Evolutionary conservation across 345 rosid species (phyloP).

Genomic region (Eucalyptus guilfoylei): DNA sequence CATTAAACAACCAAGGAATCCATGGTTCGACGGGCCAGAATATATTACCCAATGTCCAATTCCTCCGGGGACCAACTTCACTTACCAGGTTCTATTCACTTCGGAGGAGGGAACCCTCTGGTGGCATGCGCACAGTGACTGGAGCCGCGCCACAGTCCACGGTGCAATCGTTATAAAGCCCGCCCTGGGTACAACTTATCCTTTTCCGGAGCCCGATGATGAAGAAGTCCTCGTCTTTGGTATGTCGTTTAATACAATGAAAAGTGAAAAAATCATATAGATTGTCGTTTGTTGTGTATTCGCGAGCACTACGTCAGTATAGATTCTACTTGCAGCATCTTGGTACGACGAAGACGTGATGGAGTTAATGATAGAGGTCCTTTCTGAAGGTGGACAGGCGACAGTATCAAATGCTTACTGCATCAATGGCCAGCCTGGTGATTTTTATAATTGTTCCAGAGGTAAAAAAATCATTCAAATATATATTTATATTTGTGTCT

Average conservation of each 20-base stretch:
- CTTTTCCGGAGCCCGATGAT: constrained; percentile 8
- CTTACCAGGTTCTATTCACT: constrained; percentile 2
- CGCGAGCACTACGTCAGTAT: background rate
- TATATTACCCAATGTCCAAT: constrained; percentile 27
- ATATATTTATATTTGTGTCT: background rate
- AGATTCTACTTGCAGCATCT: background rate
- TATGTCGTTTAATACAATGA: background rate
- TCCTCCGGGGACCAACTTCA: background rate
- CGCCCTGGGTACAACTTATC: constrained; percentile 2
- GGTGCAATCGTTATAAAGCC: constrained; percentile 17
- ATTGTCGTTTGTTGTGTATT: background rate
- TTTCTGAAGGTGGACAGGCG: constrained; percentile 1
- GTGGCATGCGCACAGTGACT: constrained; percentile 19
- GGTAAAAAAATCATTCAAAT: background rate
- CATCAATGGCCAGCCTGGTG: constrained; percentile 30
- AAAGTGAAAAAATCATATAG: background rate
- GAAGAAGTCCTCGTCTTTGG: constrained; percentile 17
- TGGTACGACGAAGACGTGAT: constrained; percentile 19
- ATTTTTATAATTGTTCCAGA: constrained; percentile 2
- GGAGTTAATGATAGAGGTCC: background rate
- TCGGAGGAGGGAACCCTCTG: constrained; percentile 11
- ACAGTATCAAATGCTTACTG: constrained; percentile 16
- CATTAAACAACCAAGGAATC: constrained; percentile 16
- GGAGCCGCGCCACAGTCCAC: constrained; percentile 19
- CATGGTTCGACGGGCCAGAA: constrained; percentile 34